Evolutionary conservation across 352 stramenopile species (phyloP).

Genomic region (Achlya hypogyna): DNA sequence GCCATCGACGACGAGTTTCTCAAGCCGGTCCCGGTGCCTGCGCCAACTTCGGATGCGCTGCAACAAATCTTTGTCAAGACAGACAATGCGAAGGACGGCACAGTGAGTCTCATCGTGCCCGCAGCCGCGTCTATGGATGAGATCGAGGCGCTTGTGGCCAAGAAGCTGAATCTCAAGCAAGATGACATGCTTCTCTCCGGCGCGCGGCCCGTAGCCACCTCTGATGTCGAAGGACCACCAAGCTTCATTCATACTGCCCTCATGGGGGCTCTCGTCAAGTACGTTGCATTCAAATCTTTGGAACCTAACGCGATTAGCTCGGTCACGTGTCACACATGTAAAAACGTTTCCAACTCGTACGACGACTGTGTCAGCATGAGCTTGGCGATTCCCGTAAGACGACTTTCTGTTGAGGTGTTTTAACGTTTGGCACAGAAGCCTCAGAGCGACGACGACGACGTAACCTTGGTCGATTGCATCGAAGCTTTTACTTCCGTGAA

Average conservation of each 20-base stretch:
- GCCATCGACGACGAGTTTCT: slow-evolving; percentile 63
- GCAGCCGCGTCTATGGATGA: not conserved
- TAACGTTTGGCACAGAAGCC: not conserved
- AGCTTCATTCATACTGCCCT: slow-evolving; percentile 5
- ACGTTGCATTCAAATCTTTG: not conserved
- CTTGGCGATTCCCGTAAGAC: slow-evolving; percentile 5
- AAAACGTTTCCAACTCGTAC: slow-evolving; percentile 6
- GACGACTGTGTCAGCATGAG: slow-evolving; percentile 15
- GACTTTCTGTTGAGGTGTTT: not conserved
- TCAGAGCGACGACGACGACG: not conserved
- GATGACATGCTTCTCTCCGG: slow-evolving; percentile 12
- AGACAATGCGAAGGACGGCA: slow-evolving; percentile 5
- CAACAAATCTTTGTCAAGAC: slow-evolving; percentile 19
- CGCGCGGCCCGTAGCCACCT: not conserved
- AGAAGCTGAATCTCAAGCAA: slow-evolving; percentile 11
- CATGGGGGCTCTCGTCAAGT: slow-evolving; percentile 17
- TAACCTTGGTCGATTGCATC: not conserved
- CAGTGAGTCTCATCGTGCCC: slow-evolving; percentile 7
- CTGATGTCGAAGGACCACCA: not conserved
- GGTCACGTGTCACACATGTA: slow-evolving; percentile 7
- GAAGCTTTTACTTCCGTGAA: not conserved
- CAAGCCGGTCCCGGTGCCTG: not conserved
- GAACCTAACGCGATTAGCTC: not conserved
- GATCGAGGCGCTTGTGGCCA: slow-evolving; percentile 15
- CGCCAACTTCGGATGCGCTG: not conserved